Conservation (phyloP, 2,329 filamentous ascomycete species). For the Blumeria graminis region DNA sequence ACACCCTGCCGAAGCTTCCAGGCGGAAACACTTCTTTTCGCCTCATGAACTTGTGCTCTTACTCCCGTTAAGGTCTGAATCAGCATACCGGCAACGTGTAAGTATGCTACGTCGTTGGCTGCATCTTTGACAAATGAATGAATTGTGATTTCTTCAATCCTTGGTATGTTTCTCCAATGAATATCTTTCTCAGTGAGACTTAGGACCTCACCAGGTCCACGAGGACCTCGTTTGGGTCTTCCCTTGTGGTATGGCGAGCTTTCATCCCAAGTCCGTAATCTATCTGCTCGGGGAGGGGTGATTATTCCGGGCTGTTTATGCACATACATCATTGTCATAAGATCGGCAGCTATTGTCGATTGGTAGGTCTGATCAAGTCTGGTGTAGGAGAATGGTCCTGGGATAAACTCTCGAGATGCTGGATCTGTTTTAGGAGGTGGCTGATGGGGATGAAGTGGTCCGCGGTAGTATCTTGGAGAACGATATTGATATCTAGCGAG, state of each 20-base stretch:
- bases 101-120: constrained; percentile 42
- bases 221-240: constrained; percentile 58
- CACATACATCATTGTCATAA: constrained; percentile 70
- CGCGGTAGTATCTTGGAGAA: constrained; percentile 82
- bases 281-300: constrained; percentile 30
- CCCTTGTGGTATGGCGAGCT: constrained; percentile 90
- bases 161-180: constrained; percentile 65
- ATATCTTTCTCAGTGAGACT: constrained; percentile 48
- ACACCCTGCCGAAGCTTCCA: constrained; percentile 54
- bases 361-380: constrained; percentile 80
- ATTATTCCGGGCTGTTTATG: constrained; percentile 60
- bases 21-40: constrained; percentile 43
- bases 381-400: constrained; percentile 73
- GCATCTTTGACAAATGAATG: constrained; percentile 49
- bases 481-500: constrained; percentile 67
- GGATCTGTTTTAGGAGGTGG: constrained; percentile 71
- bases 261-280: constrained; percentile 67
- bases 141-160: constrained; percentile 57
- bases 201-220: constrained; percentile 45
- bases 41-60: constrained; percentile 43
- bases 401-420: constrained; percentile 64
- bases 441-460: constrained; percentile 79
- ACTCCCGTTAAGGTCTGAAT: constrained; percentile 69
- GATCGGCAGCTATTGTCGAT: constrained; percentile 62
- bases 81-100: constrained; percentile 66